phyloP scores from a whole-genome alignment of 106 monocot genomes.

The Amphibolis antarctica region DNA sequence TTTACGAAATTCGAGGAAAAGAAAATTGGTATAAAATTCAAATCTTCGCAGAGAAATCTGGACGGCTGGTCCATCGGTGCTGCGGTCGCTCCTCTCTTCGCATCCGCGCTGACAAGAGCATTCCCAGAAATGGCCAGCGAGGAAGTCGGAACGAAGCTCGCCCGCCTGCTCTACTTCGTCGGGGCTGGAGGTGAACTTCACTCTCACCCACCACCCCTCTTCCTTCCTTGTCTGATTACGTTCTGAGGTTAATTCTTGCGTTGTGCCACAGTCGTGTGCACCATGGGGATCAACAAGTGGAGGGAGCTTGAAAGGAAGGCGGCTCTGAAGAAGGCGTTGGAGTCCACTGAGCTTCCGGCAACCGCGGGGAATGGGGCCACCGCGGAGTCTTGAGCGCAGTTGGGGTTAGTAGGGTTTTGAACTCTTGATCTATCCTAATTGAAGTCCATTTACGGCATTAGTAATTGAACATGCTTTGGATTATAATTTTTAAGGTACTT shows the following conservation, averaged over 20 bases:
- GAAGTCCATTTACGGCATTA: too few species aligned
- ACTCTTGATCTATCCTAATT: neutral
- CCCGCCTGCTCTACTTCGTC: constrained; percentile 54
- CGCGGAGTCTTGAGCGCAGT: neutral
- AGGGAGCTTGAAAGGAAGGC: constrained; percentile 45
- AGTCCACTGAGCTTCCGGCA: neutral
- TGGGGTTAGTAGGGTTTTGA: neutral
- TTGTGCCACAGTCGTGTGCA: constrained; percentile 37
- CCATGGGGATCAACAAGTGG: constrained; percentile 58
- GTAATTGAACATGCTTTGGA: too few species aligned
- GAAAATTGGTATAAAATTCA: too few species aligned
- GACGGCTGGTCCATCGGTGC: too few species aligned
- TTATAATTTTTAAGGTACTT: too few species aligned
- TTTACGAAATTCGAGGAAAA: too few species aligned
- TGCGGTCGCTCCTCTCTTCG: neutral
- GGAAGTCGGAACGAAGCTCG: constrained; percentile 47
- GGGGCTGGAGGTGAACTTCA: constrained; percentile 41
- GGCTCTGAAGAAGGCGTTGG: constrained; percentile 15
- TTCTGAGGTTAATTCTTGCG: neutral
- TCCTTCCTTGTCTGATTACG: neutral
- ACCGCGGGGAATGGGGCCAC: neutral
- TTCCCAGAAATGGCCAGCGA: constrained; percentile 31
- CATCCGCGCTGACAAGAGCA: too few species aligned
- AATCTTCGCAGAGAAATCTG: too few species aligned
- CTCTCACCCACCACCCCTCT: neutral